Evolutionary conservation across 1,284 basidiomycete genomes (phyloP).

Genomic region (Cryptococcus depauperatus): DNA sequence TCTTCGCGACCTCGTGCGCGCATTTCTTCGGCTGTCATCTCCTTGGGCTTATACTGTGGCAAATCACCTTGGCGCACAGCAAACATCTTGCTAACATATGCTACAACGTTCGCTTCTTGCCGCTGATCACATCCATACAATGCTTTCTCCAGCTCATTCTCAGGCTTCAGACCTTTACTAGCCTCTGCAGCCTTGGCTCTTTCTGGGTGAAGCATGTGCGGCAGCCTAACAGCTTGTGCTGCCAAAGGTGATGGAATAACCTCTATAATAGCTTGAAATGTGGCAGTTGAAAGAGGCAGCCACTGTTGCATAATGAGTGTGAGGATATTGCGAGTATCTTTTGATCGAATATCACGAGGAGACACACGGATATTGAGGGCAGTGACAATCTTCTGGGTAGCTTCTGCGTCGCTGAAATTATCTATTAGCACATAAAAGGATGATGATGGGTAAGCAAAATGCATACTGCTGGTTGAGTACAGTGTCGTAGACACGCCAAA

Average conservation of each 20-base stretch:
- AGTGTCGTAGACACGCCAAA: constrained; percentile 94
- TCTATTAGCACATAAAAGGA: background rate
- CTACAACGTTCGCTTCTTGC: constrained; percentile 58
- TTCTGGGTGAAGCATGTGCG: constrained; percentile 88
- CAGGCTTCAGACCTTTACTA: constrained; percentile 48
- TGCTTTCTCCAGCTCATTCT: constrained; percentile 71
- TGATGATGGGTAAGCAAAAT: constrained; percentile 2
- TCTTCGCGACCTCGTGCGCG: constrained; percentile 59
- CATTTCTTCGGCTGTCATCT: constrained; percentile 81
- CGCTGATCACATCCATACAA: constrained; percentile 66
- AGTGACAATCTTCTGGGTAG: constrained; percentile 79
- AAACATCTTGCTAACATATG: constrained; percentile 98
- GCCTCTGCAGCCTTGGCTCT: constrained; percentile 36
- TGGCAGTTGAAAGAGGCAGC: constrained; percentile 86
- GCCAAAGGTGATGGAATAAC: constrained; percentile 76
- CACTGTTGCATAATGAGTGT: constrained; percentile 88
- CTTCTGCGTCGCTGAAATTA: constrained; percentile 65
- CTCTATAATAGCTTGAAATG: constrained; percentile 88
- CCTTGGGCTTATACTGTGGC: constrained; percentile 72
- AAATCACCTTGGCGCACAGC: constrained; percentile 71
- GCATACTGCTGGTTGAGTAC: constrained; percentile 77
- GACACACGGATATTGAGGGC: constrained; percentile 76
- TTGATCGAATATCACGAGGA: constrained; percentile 83
- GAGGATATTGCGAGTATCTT: constrained; percentile 77
- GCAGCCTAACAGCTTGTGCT: constrained; percentile 77